Conservation (phyloP, 2,329 filamentous ascomycete species). For the Aureobasidium subglaciale region DNA sequence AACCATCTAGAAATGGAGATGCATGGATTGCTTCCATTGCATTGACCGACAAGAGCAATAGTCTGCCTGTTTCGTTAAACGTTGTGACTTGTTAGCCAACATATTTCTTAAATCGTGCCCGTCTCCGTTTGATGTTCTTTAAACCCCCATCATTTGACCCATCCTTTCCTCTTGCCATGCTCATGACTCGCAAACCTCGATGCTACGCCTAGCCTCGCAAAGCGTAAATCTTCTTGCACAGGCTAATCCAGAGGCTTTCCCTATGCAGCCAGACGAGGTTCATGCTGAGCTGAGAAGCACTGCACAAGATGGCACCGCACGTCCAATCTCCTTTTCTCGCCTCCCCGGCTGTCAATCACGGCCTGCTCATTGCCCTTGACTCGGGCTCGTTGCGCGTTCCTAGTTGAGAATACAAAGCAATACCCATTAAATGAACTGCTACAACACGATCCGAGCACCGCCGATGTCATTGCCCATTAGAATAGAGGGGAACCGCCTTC, state of each 20-base stretch:
- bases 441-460: background rate
- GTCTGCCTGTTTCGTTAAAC: slow-evolving; percentile 5
- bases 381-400: background rate
- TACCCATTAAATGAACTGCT: background rate
- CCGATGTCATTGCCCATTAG: background rate
- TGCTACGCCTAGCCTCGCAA: background rate
- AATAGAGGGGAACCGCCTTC: slow-evolving; percentile 1
- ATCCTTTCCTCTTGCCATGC: background rate
- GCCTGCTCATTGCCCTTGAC: background rate
- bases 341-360: background rate
- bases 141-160: background rate
- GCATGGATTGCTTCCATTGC: slow-evolving; percentile 4
- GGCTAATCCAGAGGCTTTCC: background rate
- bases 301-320: background rate
- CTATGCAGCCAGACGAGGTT: background rate
- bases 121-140: background rate
- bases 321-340: background rate
- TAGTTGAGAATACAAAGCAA: background rate
- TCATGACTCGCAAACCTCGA: slow-evolving; percentile 9
- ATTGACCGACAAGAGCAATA: slow-evolving; percentile 6
- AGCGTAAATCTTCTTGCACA: slow-evolving; percentile 5
- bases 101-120: background rate
- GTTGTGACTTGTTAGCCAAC: background rate
- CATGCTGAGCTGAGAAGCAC: background rate
- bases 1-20: slow-evolving; percentile 6